A percentile compares a stretch with the other conserved stretches of the same genome.
phyloP scores from a whole-genome alignment of 208 protist genomes.

The Trypanosoma brucei region DNA sequence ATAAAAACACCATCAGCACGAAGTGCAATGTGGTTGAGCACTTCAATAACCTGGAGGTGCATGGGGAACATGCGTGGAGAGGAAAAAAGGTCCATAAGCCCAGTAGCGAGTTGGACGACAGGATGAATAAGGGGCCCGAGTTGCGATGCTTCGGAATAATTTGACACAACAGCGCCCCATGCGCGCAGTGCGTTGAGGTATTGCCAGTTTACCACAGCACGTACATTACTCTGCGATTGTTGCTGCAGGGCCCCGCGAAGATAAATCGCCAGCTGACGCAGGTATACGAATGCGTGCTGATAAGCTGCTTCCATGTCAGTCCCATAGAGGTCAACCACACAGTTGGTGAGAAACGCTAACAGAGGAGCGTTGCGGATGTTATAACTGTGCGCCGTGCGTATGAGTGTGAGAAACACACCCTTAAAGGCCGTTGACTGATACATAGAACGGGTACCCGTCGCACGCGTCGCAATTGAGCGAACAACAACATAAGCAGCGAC shows the following conservation, averaged over 20 bases:
- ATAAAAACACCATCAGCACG: slow-evolving; percentile 89
- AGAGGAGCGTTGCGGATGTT: slow-evolving; percentile 69
- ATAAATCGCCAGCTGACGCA: slow-evolving; percentile 96
- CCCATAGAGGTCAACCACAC: slow-evolving; percentile 93
- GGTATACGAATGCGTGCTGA: slow-evolving; percentile 96
- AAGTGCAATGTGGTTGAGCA: slow-evolving; percentile 88
- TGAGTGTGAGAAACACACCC: slow-evolving; percentile 90
- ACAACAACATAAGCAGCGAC: slow-evolving; percentile 86
- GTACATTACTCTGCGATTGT: slow-evolving; percentile 86
- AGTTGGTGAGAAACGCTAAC: slow-evolving; percentile 92
- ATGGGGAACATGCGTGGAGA: slow-evolving; percentile 94
- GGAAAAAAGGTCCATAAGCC: slow-evolving; percentile 88
- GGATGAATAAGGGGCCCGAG: slow-evolving; percentile 91
- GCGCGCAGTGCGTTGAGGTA: slow-evolving; percentile 92
- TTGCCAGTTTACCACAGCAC: slow-evolving; percentile 97
- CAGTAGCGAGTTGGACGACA: slow-evolving; percentile 88
- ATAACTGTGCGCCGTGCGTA: slow-evolving; percentile 81
- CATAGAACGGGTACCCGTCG: slow-evolving; percentile 84
- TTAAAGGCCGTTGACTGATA: slow-evolving; percentile 90
- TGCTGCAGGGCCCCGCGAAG: slow-evolving; percentile 91
- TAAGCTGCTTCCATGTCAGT: slow-evolving; percentile 91
- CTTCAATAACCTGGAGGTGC: slow-evolving; percentile 90
- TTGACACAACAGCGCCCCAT: slow-evolving; percentile 91
- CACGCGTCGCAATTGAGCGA: slow-evolving; percentile 81
- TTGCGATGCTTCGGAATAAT: slow-evolving; percentile 75